Evolutionary conservation across 2,329 filamentous ascomycete species (phyloP), one percentile per base, ranked within the genome.

Genomic region (Botrytis tulipae): DNA sequence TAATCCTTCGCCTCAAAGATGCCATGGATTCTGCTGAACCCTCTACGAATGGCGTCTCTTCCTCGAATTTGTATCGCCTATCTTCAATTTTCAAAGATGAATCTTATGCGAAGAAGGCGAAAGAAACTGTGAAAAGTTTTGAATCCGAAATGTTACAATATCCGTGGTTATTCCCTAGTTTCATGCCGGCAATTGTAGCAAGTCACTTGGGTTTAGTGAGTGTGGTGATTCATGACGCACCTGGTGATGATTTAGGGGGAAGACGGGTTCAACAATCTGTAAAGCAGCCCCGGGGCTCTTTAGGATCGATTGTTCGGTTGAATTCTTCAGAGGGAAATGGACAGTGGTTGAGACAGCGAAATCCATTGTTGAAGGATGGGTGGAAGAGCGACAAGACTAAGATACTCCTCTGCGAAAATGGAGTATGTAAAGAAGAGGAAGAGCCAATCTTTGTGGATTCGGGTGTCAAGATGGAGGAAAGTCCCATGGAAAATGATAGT

Each of bases 1-100:
- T 92, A 42, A 91, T 98, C 74, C 88, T 98, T 74, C 91, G 95
- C 37, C 88, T 98, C 68, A 99, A 99, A 83, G 94, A 97, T 76
- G 96, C 94, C 76, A 98, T 98, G 88, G 96, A 99, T 82, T 93
- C 93, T 8, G 91, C 94, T 1, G 92, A 96, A 74, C 96, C 96
- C 0, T 96, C 94, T 0, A 92, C 93, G 70, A 99, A 99, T 80
- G 94, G 93, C 57, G 88, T 95, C 9, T 92, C 92, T n/a, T 93
- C 93, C 0, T 87, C 89, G 25, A 98, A 98, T 80, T 85, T 98
- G n/a, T 92, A 96, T 83, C 90, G 93, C 0, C 88, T 98, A 6
- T 89, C 89, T 20, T 87, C 87, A 9, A 82, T 97, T 2, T 85
- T 97, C 0, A 88, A 89, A 65, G 90, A 93, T 76, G 84, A 89